Evolutionary conservation across 2,329 filamentous ascomycete genomes (phyloP).

Genomic region (Mariannaea sp.): DNA sequence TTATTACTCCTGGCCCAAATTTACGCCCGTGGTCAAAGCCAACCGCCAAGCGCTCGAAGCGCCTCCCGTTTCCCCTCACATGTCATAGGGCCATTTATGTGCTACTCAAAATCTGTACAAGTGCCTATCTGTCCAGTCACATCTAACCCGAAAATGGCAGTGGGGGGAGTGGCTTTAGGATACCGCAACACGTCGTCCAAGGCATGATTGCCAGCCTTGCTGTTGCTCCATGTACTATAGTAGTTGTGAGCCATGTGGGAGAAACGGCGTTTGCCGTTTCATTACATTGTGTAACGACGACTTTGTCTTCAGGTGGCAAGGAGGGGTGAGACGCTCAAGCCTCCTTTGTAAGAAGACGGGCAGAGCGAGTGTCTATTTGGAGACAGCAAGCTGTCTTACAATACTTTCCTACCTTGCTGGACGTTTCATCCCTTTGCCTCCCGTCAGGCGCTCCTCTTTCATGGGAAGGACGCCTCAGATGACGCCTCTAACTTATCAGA

Average conservation of each 20-base stretch:
- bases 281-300: neutral
- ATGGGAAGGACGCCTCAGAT: slow-evolving; percentile 14
- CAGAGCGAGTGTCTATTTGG: too few species aligned
- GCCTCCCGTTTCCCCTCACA: slow-evolving; percentile 3
- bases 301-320: neutral
- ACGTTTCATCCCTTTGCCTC: neutral
- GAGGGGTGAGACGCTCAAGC: neutral
- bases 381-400: neutral
- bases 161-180: too few species aligned
- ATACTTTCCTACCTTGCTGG: too few species aligned
- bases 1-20: neutral
- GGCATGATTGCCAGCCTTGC: too few species aligned
- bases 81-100: slow-evolving; percentile 3
- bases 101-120: neutral
- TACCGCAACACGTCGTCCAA: too few species aligned
- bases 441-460: neutral
- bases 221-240: too few species aligned
- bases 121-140: neutral
- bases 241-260: too few species aligned
- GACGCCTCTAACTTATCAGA: slow-evolving; percentile 3
- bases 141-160: too few species aligned
- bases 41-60: slow-evolving; percentile 10
- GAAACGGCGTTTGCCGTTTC: neutral
- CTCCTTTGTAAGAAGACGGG: too few species aligned
- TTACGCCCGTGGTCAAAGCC: neutral